Percentiles rank a stretch among this genome's conserved stretches.
phyloP scores from a whole-genome alignment of 2,329 filamentous ascomycete species.

The Cadophora gregata region DNA sequence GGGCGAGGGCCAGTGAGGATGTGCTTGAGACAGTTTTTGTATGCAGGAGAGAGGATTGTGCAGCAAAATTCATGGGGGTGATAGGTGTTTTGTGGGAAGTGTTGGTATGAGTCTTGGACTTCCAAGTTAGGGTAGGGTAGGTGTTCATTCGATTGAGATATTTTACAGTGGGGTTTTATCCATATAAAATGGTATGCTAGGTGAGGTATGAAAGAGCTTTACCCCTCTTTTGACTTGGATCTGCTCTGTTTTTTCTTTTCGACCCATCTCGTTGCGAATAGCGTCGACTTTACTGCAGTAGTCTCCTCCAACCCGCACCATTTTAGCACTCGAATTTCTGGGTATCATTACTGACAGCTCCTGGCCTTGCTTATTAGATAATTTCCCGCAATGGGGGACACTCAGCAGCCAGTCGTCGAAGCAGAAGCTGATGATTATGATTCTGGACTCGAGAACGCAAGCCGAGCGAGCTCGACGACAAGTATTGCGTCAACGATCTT shows the following conservation, averaged over 20 bases:
- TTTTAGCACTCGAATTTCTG: no score
- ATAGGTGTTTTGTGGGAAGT: background rate
- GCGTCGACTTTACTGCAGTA: no score
- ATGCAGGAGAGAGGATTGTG: background rate
- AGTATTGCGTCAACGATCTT: constrained; percentile 37
- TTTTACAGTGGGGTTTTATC: no score
- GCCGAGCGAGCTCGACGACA: constrained; percentile 5
- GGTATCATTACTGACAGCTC: background rate
- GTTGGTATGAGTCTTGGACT: no score
- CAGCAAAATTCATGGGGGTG: background rate
- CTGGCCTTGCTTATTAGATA: background rate
- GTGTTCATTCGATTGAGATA: background rate
- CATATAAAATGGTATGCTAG: no score
- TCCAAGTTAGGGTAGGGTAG: no score
- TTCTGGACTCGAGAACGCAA: background rate
- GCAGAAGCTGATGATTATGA: constrained; percentile 17
- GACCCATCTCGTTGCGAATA: background rate
- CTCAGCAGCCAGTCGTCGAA: background rate
- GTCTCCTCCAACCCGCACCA: no score
- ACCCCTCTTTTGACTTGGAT: background rate
- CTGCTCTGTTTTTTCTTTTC: background rate
- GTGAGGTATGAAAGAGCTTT: background rate
- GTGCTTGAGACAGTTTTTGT: background rate
- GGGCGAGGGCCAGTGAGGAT: background rate
- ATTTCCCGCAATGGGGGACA: background rate